Evolutionary conservation across 495 filamentous ascomycete genomes (phyloP), one percentile per base, ranked within the genome.

Genomic region (Aspergillus coremiiformis): DNA sequence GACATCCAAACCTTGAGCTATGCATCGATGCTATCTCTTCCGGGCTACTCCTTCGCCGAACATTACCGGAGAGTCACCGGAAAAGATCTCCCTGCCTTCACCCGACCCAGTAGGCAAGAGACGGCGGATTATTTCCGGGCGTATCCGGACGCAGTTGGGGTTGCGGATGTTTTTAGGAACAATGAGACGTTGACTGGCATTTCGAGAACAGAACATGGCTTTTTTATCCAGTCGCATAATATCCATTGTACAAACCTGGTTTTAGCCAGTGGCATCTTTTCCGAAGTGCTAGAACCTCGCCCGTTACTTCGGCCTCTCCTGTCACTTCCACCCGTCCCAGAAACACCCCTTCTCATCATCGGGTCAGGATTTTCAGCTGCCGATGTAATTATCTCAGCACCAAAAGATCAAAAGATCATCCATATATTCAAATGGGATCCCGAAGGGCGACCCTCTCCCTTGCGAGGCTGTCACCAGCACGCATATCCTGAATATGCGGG

Each of bases 401-500:
- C 71, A 4, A 55, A 66, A 0, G 52, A 66, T 12, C 76, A 78
- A 41, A 78, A 77, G 52, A 78, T 86, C 33, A 51, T 85, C 6
- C 83, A 86, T 58, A 56, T 83, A 22, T 86, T 78, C 61, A 81
- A 77, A 59, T 86, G 83, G 83, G 68, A 73, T 22, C 75, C 79
- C 0, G 70, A 81, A 15, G 61, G 72, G 6, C 71, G 75, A 22
- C 80, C 81, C 0, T 83, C 79, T 0, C 82, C 82, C 0, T 62
- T 85, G 17, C 75, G 77, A 7, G 75, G 75, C 20, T 86, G 83
- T 39, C 83, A 86, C 63, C 73, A 79, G 33, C 70, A 78, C 15
- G 83, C 82, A 30, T 86, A 86, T 56, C 83, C 83, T 0, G 83
- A 86, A 49, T 85, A 86, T 58, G 81, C 83, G 0, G 68, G 74